Base-by-base conservation (phyloP, 768 basidiomycete genomes). In the Russula compacta region DNA sequence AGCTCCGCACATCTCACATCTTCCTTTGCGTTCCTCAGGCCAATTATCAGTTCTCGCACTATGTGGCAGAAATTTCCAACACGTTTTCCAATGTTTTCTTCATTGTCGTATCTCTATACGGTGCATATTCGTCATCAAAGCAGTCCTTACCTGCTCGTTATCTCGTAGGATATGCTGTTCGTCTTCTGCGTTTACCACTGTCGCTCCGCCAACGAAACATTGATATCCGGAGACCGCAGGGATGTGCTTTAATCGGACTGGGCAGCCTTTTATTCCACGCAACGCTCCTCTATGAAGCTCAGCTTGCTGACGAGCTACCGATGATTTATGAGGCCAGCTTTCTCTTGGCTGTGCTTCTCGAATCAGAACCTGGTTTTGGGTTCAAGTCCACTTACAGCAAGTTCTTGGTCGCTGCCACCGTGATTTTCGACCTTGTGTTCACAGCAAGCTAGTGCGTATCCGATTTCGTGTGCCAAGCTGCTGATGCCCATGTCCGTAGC, bases 181-280 rank as follows among this genome's bases (percentile, higher is more conserved):
- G 69, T 70, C 54, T 32, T 32, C 42, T 21, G 15, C 39, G 10
- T 12, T 42, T 10, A 12, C 29, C 21, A 17, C 32, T n/a, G 19
- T 14, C 29, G 15, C 15, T 8, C 15, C 2, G 15, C 9, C 8
- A 1, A 38, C 56, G n/a, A 56, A 7, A 17, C 14, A 14, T 32
- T 58, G 14, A 50, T 46, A 9, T 38, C 48, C 46, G 21, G 32
- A 49, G 38, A 14, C 48, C 40, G 42, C 56, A 88, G 85, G 86
- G 85, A 4, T 77, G 89, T 60, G 82, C 76, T 17, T 71, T 88
- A 19, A 82, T 91, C 47, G 89, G 87, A n/a, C 61, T 88, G 12
- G 89, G 89, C 19, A 88, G 86, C 68, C 83, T 85, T 67, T 80
- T 83, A 50, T 92, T 92, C 70, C 89, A 92, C 65, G 85, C 86